These are phyloP conservation scores for Xylaria venustula DNA, from an alignment of 495 filamentous ascomycete species.

Conservation along the genomic window DNA sequence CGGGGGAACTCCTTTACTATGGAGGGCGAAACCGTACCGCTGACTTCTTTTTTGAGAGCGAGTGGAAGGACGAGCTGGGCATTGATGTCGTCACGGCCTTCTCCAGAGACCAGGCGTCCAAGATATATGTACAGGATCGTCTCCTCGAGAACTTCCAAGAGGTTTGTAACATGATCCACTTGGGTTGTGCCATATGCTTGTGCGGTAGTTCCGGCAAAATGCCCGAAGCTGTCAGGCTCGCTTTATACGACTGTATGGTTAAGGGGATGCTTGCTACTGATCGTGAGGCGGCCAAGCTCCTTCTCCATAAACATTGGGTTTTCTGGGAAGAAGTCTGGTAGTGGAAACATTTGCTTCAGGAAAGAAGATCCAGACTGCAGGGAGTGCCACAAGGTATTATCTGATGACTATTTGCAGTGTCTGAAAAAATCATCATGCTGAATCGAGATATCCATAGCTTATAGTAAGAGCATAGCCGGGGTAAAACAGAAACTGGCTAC, in stretches of 20 bases:
- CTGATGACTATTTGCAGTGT: not conserved
- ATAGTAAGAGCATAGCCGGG: too few relatives aligned
- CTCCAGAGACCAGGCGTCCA: slow-evolving; percentile 64
- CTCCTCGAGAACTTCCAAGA: slow-evolving; percentile 59
- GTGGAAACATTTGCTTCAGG: not conserved
- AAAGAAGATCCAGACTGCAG: not conserved
- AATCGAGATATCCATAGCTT: not conserved
- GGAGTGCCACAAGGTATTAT: not conserved
- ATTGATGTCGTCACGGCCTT: slow-evolving; percentile 71
- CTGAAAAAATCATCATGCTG: not conserved
- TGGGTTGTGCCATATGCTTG: slow-evolving; percentile 53
- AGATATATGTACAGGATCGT: slow-evolving; percentile 87
- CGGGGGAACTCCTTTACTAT: slow-evolving; percentile 62
- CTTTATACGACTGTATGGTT: slow-evolving; percentile 69
- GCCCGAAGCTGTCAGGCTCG: slow-evolving; percentile 83
- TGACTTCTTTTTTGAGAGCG: slow-evolving; percentile 78
- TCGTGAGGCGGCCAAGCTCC: slow-evolving; percentile 28
- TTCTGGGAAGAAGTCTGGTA: slow-evolving; percentile 53
- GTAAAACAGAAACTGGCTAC: too few relatives aligned
- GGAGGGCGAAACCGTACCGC: slow-evolving; percentile 70
- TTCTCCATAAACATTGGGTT: slow-evolving; percentile 24
- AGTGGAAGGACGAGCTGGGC: slow-evolving; percentile 61
- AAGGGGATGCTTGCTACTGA: slow-evolving; percentile 22
- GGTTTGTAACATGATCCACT: slow-evolving; percentile 57
- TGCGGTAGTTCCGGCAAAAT: slow-evolving; percentile 85